Evolutionary conservation across 345 rosid genomes (phyloP).

Genomic region (Euphorbia tirucalli): DNA sequence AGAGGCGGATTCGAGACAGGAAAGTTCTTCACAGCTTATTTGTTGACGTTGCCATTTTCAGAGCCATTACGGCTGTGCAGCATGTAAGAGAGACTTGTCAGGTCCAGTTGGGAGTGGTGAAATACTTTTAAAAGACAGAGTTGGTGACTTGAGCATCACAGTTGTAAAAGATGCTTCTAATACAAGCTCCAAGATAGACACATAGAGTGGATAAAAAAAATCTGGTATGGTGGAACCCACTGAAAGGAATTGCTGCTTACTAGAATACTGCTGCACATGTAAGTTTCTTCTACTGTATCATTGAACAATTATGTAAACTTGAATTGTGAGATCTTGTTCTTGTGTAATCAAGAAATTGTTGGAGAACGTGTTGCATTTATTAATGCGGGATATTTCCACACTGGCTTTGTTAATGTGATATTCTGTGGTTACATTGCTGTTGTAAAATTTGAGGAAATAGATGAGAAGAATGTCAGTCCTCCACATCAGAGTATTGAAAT

Average conservation of each 20-base stretch:
- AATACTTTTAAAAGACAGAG: conserved; percentile 50
- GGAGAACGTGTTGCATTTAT: conserved; percentile 19
- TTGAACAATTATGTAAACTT: conserved; percentile 16
- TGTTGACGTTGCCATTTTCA: conserved; percentile 78
- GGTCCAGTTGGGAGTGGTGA: conserved; percentile 28
- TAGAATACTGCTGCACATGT: conserved; percentile 97
- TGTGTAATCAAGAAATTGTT: conserved; percentile 7
- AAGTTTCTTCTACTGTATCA: conserved; percentile 34
- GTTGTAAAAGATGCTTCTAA: conserved; percentile 59
- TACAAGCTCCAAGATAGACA: conserved; percentile 83
- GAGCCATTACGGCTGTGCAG: conserved; percentile 75
- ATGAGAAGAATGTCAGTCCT: conserved; percentile 41
- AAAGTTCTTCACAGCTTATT: conserved; percentile 94
- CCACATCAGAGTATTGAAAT: conserved; percentile 63
- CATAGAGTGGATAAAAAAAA: conserved; percentile 59
- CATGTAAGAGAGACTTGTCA: conserved; percentile 42
- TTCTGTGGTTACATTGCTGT: conserved; percentile 80
- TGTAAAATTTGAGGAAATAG: conserved; percentile 66
- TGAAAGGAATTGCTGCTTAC: conserved; percentile 96
- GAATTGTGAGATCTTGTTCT: conserved; percentile 9
- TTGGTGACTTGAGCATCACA: conserved; percentile 65
- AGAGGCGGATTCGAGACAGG: conserved; percentile 91
- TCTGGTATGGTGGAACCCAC: conserved; percentile 69
- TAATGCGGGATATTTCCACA: conserved; percentile 71
- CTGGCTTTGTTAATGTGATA: conserved; percentile 75